These are phyloP conservation scores for Houttuynia cordata DNA, from an alignment of 164 flowering plant species.

Conservation along the genomic window DNA sequence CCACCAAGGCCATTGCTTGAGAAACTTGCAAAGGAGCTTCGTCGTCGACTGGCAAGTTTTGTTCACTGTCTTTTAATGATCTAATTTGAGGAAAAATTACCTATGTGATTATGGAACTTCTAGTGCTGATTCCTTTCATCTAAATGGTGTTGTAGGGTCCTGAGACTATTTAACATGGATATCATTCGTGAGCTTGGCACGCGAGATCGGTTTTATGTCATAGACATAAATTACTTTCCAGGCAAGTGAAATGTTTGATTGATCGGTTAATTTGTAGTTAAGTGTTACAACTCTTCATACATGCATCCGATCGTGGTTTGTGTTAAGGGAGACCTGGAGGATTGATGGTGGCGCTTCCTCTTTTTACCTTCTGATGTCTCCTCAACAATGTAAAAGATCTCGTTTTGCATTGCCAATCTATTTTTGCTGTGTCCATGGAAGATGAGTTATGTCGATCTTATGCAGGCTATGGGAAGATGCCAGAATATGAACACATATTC, in stretches of 20 bases:
- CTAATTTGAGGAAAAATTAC: not conserved
- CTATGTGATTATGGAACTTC: not conserved
- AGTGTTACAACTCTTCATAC: not conserved
- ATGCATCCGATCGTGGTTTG: not conserved
- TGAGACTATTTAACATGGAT: constrained; percentile 78
- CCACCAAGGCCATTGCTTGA: constrained; percentile 89
- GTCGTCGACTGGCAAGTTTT: constrained; percentile 59
- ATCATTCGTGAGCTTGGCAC: constrained; percentile 79
- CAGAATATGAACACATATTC: constrained; percentile 77
- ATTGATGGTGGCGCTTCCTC: too few relatives aligned
- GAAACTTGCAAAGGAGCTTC: constrained; percentile 73
- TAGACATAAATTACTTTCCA: constrained; percentile 94
- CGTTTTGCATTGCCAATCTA: too few relatives aligned
- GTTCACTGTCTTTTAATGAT: not conserved
- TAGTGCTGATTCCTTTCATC: not conserved
- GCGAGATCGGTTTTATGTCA: constrained; percentile 61
- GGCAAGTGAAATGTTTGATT: constrained; percentile 25
- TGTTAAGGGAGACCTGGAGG: not conserved
- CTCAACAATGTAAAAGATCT: too few relatives aligned
- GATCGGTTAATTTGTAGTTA: not conserved
- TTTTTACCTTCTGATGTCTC: too few relatives aligned
- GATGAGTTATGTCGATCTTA: not conserved
- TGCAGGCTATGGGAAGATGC: constrained; percentile 81
- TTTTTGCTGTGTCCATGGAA: not conserved
- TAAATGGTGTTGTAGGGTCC: constrained; percentile 55